Evolutionary conservation across 371 early-diverging fungal genomes (phyloP), one percentile per base, ranked within the genome.

Genomic region (Mucor saturninus): DNA sequence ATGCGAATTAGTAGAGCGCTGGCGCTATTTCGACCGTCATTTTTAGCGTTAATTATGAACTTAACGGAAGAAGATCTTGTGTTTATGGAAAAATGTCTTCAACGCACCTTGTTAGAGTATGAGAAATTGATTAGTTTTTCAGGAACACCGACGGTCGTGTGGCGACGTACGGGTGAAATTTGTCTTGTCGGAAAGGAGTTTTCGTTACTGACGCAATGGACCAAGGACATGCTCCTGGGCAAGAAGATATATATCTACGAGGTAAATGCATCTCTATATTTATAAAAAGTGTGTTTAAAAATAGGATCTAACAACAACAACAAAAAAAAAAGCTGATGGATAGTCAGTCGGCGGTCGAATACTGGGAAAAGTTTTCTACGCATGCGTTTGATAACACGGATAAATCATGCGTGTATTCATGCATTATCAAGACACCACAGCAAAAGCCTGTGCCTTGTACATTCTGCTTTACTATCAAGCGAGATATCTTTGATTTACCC

Each of bases 91-190:
- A 91, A 93, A 62, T 91, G 93, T 69, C 88, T 95, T 65, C 93
- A 93, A 71, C 82, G 95, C 45, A 93, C 92, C 5, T 69, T 93
- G 68, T 64, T 89, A 88, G 96, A 96, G 80, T 94, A 89, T 64
- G 96, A 95, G 64, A 94, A 95, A 65, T 77, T 95, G 38, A 92
- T 95, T 50, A 86, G 89, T 14, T 92, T 89, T 54, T 91, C 94
- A n/a, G 97, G 95, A 38, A 95, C 97, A n/a, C 97, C 97, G 3
- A 94, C 94, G 2, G 95, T 93, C 3, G 91, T 96, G 29, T 96
- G 97, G 95, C 87, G 97, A 45, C 86, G 95, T 5, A 93, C 95
- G 2, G 97, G 97, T 39, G 95, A 95, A 74, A 90, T 96, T 28
- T 91, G 90, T 4, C 69, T 95, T 45, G 95, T 95, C 3, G 95